Percentiles rank a stretch among this genome's conserved stretches.
Conservation (phyloP, 2,329 filamentous ascomycete species). For the Penicillium frequentans region DNA sequence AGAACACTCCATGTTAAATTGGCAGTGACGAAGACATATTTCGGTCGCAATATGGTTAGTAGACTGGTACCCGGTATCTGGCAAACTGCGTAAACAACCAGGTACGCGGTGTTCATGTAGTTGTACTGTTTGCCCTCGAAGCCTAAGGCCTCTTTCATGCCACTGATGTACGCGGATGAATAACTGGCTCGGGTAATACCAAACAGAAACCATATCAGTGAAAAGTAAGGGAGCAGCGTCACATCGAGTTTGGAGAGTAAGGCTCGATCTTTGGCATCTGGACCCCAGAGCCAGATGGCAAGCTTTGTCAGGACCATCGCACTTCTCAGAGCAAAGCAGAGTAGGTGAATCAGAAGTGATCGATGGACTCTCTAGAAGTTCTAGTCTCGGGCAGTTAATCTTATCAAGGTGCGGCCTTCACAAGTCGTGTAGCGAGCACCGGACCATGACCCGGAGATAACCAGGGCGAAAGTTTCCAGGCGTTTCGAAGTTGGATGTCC, state of each 20-base stretch:
- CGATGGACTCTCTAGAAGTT: background rate
- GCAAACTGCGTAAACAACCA: constrained; percentile 46
- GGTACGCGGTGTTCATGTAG: constrained; percentile 39
- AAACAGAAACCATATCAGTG: constrained; percentile 51
- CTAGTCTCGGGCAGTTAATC: background rate
- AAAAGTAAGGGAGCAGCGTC: constrained; percentile 47
- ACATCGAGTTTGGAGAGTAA: constrained; percentile 42
- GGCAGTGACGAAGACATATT: constrained; percentile 46
- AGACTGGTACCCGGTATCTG: constrained; percentile 48
- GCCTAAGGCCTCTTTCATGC: constrained; percentile 40
- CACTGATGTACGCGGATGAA: constrained; percentile 45
- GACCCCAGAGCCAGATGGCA: constrained; percentile 15
- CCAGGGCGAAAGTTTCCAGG: background rate
- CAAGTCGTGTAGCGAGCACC: background rate
- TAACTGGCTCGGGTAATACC: constrained; percentile 48
- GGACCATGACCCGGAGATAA: background rate
- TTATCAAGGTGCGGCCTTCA: background rate
- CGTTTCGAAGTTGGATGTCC: background rate
- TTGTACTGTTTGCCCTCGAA: constrained; percentile 45
- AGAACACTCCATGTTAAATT: constrained; percentile 48
- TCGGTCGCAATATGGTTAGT: constrained; percentile 37
- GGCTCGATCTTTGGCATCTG: constrained; percentile 12
- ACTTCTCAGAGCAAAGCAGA: background rate
- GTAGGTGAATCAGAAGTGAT: background rate
- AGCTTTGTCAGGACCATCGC: constrained; percentile 2